Conservation (phyloP, 495 filamentous ascomycete species). For the Neurospora sp. region DNA sequence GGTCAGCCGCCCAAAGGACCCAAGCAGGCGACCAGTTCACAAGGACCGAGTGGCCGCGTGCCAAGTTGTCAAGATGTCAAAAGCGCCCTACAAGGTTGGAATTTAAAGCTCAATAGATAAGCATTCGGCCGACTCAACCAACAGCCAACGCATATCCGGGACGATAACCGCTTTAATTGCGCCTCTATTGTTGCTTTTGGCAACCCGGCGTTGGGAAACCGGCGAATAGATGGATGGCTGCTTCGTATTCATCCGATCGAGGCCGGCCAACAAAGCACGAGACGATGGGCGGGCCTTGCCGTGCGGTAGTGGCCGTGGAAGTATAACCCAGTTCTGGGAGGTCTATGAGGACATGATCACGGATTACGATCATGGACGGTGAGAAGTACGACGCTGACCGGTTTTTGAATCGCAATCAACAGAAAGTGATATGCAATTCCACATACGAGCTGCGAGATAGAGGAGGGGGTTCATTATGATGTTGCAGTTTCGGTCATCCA, state of each 20-base stretch:
- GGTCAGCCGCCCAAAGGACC: neutral
- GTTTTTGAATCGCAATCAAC: neutral
- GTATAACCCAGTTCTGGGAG: neutral
- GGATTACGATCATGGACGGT: neutral
- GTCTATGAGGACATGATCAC: neutral
- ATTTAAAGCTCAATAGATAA: neutral
- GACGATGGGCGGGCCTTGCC: neutral
- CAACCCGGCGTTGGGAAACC: neutral
- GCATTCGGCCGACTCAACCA: neutral
- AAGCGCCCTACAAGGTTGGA: neutral
- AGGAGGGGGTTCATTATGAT: neutral
- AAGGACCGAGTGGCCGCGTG: neutral
- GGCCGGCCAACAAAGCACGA: neutral
- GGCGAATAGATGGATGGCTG: neutral
- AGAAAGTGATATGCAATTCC: neutral
- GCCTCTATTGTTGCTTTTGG: neutral
- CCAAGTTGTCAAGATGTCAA: neutral
- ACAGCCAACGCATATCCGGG: neutral
- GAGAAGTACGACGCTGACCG: neutral
- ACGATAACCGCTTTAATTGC: neutral
- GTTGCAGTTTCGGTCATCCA: neutral
- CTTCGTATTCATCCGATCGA: neutral
- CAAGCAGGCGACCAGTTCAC: neutral
- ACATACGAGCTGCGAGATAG: neutral
- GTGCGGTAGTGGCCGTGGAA: neutral